phyloP scores from a whole-genome alignment of 352 stramenopile species.

The Nothophytophthora sp. region DNA sequence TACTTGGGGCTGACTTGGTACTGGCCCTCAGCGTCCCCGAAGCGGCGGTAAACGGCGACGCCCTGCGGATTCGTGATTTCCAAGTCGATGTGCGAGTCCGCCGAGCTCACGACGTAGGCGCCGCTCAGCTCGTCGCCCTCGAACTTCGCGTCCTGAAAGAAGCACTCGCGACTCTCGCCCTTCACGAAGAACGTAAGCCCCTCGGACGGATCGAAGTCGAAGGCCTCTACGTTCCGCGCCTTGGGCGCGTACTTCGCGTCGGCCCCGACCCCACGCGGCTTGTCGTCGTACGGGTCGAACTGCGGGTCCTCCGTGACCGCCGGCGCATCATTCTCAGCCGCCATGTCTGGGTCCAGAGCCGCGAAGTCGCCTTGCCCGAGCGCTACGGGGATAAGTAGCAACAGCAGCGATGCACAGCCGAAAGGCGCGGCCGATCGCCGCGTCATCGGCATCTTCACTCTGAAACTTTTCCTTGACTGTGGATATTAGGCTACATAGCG shows the following conservation, averaged over 20 bases:
- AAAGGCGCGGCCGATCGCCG: not conserved
- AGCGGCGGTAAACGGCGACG: constrained; percentile 50
- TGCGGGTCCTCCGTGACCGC: constrained; percentile 49
- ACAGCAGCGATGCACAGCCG: constrained; percentile 2
- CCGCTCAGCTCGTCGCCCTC: constrained; percentile 61
- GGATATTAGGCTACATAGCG: too few relatives aligned
- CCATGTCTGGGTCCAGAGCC: constrained; percentile 25
- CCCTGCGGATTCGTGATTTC: constrained; percentile 74
- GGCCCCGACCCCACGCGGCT: constrained; percentile 20
- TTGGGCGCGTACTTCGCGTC: constrained; percentile 38
- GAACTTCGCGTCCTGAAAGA: constrained; percentile 76
- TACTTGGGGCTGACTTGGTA: constrained; percentile 70
- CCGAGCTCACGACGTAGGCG: constrained; percentile 75
- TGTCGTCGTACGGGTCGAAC: constrained; percentile 64
- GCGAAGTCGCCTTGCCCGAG: constrained; percentile 38
- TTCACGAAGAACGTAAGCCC: constrained; percentile 77
- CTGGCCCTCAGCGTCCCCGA: constrained; percentile 69
- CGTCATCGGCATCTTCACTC: constrained; percentile 4
- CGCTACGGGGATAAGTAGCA: constrained; percentile 5
- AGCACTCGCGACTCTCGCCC: constrained; percentile 45
- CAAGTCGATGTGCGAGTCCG: constrained; percentile 70
- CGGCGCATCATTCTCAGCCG: constrained; percentile 5
- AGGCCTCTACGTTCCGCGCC: constrained; percentile 51
- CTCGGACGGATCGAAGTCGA: constrained; percentile 85
- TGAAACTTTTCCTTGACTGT: too few relatives aligned